Base-by-base conservation (phyloP, 176 grass and related monocot species). In the Lolium multiflorum region DNA sequence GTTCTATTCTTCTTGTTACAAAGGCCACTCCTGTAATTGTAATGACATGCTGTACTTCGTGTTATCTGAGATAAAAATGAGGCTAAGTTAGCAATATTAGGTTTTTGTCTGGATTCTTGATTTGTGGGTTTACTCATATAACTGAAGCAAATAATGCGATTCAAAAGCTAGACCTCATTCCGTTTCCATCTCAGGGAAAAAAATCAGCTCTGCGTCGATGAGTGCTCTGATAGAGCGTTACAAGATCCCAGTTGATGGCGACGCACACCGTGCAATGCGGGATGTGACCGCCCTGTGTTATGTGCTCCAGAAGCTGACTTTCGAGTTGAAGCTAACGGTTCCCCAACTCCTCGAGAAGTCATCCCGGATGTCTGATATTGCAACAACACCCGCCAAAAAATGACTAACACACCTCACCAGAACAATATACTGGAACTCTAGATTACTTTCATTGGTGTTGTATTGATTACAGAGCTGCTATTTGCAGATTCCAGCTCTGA, bases 301-400 rank as follows among this genome's bases (percentile, higher is more conserved):
- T 67, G 91, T 93, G 20, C 86, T 95, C 65, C 91, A 93, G 91
- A 95, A 90, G 87, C 57, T 95, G 78, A 89, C 89, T 11, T 91
- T 91, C 62, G 93, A 95, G 61, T 79, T 91, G 83, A 95, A 95
- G 56, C 25, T 95, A 78, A 91, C 93, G n/a, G 89, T 91, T 80
- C 84, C 86, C 8, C 75, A 83, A 71, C 89, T 95, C 50, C 85
- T 95, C 3, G 84, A 95, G 63, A 89, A 75, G 83, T 86, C 91
- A 52, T 93, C 93, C 84, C 76, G 77, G 54, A 81, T 71, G 55
- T 85, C 86, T 18, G 91, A 91, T 81, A 57, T 89, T 21, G 17
- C 58, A 26, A 69, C 83, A 3, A 15, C 58, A 47, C 76, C 65
- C 7, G 47, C 69, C 49, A 75, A 79, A 48, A 88, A 86, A 82